Evolutionary conservation across 2,329 filamentous ascomycete species (phyloP).

Genomic region (Diaporthe longicolla): DNA sequence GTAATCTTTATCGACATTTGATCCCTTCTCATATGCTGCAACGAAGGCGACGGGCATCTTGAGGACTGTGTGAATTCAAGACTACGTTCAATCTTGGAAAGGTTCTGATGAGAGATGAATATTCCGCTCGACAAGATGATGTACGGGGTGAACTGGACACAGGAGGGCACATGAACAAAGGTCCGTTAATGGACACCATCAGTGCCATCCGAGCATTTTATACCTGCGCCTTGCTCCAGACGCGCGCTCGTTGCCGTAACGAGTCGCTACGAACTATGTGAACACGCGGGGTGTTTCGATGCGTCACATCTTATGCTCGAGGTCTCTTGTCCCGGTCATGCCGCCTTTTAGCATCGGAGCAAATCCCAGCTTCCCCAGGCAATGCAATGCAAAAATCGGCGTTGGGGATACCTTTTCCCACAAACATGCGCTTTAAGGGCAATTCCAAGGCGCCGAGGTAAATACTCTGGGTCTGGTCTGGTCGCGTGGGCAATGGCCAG

Average conservation of each 20-base stretch:
- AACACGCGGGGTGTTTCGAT: constrained; percentile 27
- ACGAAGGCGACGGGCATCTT: constrained; percentile 27
- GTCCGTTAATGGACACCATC: accelerated
- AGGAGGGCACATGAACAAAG: accelerated
- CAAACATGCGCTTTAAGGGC: neutral
- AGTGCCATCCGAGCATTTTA: neutral
- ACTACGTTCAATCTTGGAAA: neutral
- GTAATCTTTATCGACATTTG: constrained; percentile 26
- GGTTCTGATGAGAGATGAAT: too few relatives aligned
- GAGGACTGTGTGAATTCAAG: neutral
- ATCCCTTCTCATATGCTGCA: constrained; percentile 26
- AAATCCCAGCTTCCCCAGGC: constrained; percentile 5
- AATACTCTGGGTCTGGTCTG: neutral
- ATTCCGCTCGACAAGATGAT: neutral
- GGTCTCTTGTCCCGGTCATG: constrained; percentile 30
- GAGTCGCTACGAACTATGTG: constrained; percentile 12
- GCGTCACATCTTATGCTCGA: constrained; percentile 22
- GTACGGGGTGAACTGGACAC: neutral
- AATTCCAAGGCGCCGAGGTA: neutral
- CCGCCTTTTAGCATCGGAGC: constrained; percentile 17
- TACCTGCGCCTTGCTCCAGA: neutral
- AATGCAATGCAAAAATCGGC: neutral
- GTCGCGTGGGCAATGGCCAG: neutral
- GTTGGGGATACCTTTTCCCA: constrained; percentile 10
- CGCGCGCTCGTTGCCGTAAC: constrained; percentile 15